Conservation (phyloP, 352 stramenopile species). For the Pythium folliculosum region DNA sequence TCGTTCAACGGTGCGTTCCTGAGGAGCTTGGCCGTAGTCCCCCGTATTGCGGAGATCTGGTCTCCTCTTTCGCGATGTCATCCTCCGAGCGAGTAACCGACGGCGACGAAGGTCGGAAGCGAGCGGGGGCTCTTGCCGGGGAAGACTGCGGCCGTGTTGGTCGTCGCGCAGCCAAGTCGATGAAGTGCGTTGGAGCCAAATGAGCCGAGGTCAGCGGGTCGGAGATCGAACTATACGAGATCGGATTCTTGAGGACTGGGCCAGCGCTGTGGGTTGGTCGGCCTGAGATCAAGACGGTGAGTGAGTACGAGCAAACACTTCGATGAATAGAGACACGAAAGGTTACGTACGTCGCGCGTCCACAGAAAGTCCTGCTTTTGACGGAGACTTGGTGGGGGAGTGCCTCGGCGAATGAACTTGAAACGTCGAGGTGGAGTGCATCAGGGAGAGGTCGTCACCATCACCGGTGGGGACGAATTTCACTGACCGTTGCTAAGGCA, state of each 20-base stretch:
- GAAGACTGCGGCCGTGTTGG: constrained; percentile 56
- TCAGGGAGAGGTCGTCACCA: constrained; percentile 39
- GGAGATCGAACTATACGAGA: not conserved
- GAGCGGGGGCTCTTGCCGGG: constrained; percentile 25
- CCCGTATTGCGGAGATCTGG: not conserved
- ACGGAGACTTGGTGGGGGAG: constrained; percentile 21
- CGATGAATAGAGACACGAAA: not conserved
- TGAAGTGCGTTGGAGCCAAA: constrained; percentile 4
- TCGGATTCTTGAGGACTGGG: not conserved
- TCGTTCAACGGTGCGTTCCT: not conserved
- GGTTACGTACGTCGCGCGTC: constrained; percentile 18
- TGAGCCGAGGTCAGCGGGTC: not conserved
- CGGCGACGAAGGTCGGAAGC: constrained; percentile 3
- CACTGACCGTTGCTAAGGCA: constrained; percentile 40
- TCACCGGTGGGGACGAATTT: constrained; percentile 42
- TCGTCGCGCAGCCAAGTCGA: constrained; percentile 16
- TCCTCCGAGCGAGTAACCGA: not conserved
- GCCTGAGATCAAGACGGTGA: constrained; percentile 10
- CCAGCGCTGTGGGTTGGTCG: constrained; percentile 27
- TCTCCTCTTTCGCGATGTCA: not conserved
- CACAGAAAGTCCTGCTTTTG: constrained; percentile 6
- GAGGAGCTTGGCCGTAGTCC: not conserved
- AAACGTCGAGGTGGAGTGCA: constrained; percentile 35
- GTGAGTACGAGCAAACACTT: not conserved
- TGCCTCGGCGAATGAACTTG: not conserved